Conservation (phyloP, 345 rosid genomes). For the Bruguiera gymnorhiza region DNA sequence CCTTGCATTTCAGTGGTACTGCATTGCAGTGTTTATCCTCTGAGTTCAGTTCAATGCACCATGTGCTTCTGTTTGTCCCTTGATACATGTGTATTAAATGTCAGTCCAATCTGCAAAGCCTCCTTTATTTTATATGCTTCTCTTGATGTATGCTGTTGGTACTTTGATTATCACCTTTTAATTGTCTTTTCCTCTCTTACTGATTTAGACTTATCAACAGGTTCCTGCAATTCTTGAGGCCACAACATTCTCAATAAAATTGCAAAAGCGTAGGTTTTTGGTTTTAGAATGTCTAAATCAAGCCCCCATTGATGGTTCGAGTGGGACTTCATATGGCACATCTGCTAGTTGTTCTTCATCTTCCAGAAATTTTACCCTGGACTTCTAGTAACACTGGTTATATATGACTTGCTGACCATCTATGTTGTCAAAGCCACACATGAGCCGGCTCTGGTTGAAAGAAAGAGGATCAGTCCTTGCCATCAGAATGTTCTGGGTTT, state of each 20-base stretch:
- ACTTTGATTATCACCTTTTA: too few species aligned
- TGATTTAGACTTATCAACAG: constrained; percentile 27
- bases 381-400: constrained; percentile 39
- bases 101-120: too few species aligned
- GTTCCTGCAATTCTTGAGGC: constrained; percentile 85
- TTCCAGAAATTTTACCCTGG: constrained; percentile 59
- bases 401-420: neutral
- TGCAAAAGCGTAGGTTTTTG: constrained; percentile 74
- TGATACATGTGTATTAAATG: too few species aligned
- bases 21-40: too few species aligned
- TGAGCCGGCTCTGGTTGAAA: neutral
- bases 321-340: constrained; percentile 77
- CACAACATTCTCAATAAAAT: constrained; percentile 76
- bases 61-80: too few species aligned
- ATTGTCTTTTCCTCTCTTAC: neutral
- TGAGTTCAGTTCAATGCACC: too few species aligned
- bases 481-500: neutral
- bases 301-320: constrained; percentile 90
- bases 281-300: constrained; percentile 83
- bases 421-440: neutral
- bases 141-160: too few species aligned
- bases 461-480: neutral
- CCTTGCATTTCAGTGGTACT: too few species aligned
- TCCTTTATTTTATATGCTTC: too few species aligned
- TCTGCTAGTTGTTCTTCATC: constrained; percentile 57